Conservation (phyloP, 306 rosid species). For the Vachellia pachyceras region DNA sequence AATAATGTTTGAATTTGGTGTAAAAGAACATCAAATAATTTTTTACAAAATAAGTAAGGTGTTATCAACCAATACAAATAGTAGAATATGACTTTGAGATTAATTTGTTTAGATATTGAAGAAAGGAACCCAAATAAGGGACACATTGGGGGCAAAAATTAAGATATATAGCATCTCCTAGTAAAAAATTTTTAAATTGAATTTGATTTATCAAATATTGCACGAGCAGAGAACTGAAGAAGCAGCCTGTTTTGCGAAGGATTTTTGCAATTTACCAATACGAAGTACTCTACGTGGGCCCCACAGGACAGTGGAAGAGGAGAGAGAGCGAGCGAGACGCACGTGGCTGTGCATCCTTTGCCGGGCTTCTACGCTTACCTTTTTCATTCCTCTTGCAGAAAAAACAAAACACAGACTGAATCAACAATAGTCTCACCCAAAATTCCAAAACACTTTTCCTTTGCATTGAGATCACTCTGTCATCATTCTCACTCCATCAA, state of each 20-base stretch:
- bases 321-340: conserved; percentile 51
- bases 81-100: not conserved
- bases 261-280: not conserved
- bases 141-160: too few species aligned
- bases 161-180: not conserved
- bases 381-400: conserved; percentile 25
- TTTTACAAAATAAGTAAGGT: not conserved
- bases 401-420: conserved; percentile 7
- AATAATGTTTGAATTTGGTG: not conserved
- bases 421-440: conserved; percentile 34
- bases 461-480: conserved; percentile 34
- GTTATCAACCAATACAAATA: not conserved
- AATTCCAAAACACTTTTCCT: conserved; percentile 20
- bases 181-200: too few species aligned
- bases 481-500: conserved; percentile 30
- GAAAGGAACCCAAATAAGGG: not conserved
- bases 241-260: not conserved
- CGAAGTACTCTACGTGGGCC: conserved; percentile 11
- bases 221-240: not conserved
- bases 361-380: not conserved
- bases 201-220: too few species aligned
- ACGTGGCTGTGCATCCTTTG: conserved; percentile 51
- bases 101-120: not conserved
- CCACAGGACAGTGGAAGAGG: conserved; percentile 40
- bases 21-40: too few species aligned